Conservation (phyloP, 495 filamentous ascomycete species). For the Penicillium samsonianum region DNA sequence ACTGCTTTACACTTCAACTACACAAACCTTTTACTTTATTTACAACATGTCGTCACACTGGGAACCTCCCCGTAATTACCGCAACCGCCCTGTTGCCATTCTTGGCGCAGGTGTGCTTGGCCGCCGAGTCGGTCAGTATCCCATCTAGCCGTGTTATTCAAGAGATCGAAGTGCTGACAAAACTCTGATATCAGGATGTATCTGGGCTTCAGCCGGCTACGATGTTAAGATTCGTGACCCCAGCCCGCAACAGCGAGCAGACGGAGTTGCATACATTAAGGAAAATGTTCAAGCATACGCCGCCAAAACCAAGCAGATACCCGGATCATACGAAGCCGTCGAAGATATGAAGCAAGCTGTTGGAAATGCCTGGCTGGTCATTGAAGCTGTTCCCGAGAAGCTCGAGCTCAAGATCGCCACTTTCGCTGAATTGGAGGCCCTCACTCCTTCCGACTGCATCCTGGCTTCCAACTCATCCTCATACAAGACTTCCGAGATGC, state of each 20-base stretch:
- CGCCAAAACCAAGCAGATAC: slow-evolving; percentile 30
- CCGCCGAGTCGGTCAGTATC: slow-evolving; percentile 39
- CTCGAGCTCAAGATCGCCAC: slow-evolving; percentile 51
- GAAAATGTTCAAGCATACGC: slow-evolving; percentile 38
- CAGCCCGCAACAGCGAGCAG: slow-evolving; percentile 34
- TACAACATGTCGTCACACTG: slow-evolving; percentile 20
- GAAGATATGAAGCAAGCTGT: slow-evolving; percentile 42
- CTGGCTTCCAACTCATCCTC: slow-evolving; percentile 54
- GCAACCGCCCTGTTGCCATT: slow-evolving; percentile 42
- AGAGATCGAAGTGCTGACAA: neutral
- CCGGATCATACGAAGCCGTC: slow-evolving; percentile 30
- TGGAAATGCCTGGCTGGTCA: slow-evolving; percentile 48
- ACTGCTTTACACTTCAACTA: neutral
- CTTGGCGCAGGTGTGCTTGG: slow-evolving; percentile 52
- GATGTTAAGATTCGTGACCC: slow-evolving; percentile 46
- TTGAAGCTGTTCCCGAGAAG: slow-evolving; percentile 59
- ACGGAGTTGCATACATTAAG: slow-evolving; percentile 39
- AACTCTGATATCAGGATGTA: slow-evolving; percentile 21
- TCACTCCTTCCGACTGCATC: slow-evolving; percentile 47
- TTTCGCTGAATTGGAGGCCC: slow-evolving; percentile 48
- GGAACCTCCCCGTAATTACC: slow-evolving; percentile 36
- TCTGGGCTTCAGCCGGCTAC: slow-evolving; percentile 46
- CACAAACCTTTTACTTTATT: neutral
- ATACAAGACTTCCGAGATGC: slow-evolving; percentile 48
- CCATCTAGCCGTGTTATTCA: neutral